A percentile compares a stretch with the other conserved stretches of the same genome.
Conservation (phyloP, 2,329 filamentous ascomycete species). For the Sporothrix pallida region DNA sequence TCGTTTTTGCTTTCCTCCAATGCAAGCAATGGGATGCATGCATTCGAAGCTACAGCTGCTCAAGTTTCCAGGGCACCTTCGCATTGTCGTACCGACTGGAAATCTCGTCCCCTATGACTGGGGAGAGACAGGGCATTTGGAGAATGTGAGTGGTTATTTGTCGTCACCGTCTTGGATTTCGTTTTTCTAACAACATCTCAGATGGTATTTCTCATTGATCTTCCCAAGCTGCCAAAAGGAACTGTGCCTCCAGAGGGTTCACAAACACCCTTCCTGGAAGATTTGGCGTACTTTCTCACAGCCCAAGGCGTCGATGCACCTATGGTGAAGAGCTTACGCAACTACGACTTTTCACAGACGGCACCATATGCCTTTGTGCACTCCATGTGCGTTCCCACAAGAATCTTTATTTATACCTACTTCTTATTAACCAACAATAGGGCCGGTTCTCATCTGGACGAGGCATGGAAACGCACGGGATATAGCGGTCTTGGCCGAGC, state of each 20-base stretch:
- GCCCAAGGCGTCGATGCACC: conserved; percentile 68
- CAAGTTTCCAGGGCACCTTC: conserved; percentile 74
- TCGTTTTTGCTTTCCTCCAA: conserved; percentile 79
- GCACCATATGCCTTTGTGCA: conserved; percentile 78
- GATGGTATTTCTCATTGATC: conserved; percentile 89
- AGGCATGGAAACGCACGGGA: conserved; percentile 59
- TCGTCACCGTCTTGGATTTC: too few relatives aligned
- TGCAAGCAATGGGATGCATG: conserved; percentile 78
- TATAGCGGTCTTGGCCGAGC: conserved; percentile 74
- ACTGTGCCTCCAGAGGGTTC: conserved; percentile 23
- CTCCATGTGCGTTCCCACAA: conserved; percentile 66
- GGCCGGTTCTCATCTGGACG: conserved; percentile 56
- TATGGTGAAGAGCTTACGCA: conserved; percentile 70
- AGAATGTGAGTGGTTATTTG: conserved; percentile 68
- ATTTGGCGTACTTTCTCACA: conserved; percentile 72
- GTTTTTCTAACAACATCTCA: conserved; percentile 42
- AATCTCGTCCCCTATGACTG: conserved; percentile 88
- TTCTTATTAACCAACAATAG: conserved; percentile 52
- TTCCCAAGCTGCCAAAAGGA: conserved; percentile 66
- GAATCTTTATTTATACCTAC: background rate
- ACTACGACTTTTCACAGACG: conserved; percentile 83
- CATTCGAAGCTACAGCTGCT: conserved; percentile 93
- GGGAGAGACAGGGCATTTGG: conserved; percentile 83
- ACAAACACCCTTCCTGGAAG: conserved; percentile 63
- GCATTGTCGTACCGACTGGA: conserved; percentile 84